Conservation (phyloP, 805 yeast species). For the Kurtzmaniella cleridarum region DNA sequence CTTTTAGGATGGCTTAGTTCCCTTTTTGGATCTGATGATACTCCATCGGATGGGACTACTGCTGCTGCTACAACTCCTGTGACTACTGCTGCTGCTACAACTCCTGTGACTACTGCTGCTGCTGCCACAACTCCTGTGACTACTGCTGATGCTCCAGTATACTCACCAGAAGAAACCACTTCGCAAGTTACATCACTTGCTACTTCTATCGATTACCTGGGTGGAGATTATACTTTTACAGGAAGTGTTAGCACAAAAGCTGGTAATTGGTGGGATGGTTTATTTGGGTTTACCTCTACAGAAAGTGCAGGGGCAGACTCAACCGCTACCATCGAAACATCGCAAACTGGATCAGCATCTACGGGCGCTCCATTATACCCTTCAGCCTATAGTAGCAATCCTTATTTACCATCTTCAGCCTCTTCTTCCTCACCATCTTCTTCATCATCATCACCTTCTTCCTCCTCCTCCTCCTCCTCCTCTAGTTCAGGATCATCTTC, state of each 20-base stretch:
- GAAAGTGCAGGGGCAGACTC: constrained; percentile 6
- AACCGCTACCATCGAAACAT: constrained; percentile 14
- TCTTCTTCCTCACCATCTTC: too few relatives aligned
- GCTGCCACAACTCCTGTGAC: constrained; percentile 5
- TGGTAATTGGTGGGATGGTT: neutral
- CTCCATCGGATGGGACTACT: constrained; percentile 17
- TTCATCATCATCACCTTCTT: neutral
- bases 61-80: constrained; percentile 22
- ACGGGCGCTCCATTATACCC: constrained; percentile 3
- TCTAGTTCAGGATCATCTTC: constrained; percentile 18
- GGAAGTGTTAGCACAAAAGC: neutral
- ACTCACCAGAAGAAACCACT: neutral
- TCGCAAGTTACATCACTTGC: neutral
- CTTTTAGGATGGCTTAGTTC: constrained; percentile 2
- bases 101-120: constrained; percentile 11
- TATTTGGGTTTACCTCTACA: neutral
- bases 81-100: constrained; percentile 22
- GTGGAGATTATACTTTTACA: neutral
- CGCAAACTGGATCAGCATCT: constrained; percentile 5
- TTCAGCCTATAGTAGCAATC: too few relatives aligned
- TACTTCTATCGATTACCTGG: neutral
- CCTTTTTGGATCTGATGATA: constrained; percentile 1
- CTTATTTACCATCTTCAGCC: neutral
- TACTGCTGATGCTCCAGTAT: constrained; percentile 2
- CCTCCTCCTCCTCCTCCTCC: constrained; percentile 27